Evolutionary conservation across 768 basidiomycete genomes (phyloP).

Genomic region (Russula emetica): DNA sequence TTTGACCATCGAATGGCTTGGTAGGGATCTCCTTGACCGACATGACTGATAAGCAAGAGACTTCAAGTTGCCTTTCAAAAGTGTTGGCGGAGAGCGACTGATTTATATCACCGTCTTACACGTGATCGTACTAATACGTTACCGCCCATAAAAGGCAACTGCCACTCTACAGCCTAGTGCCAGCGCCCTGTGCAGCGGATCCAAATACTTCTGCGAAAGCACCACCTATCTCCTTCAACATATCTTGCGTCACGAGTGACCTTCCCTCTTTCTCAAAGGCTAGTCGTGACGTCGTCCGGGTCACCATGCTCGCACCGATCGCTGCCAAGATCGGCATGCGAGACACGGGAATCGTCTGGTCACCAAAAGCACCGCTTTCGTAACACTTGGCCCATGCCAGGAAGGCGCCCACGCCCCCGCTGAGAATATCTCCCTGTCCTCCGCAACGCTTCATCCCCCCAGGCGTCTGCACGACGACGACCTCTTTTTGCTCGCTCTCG

Average conservation of each 20-base stretch:
- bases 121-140: constrained; percentile 16
- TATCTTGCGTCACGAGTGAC: constrained; percentile 60
- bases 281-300: constrained; percentile 71
- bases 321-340: constrained; percentile 81
- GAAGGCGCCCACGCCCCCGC: constrained; percentile 82
- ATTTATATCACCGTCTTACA: constrained; percentile 21
- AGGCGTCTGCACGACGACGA: constrained; percentile 56
- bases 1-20: constrained; percentile 89
- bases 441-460: constrained; percentile 93
- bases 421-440: constrained; percentile 93
- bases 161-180: constrained; percentile 35
- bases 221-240: constrained; percentile 48
- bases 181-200: constrained; percentile 30
- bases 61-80: neutral
- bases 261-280: constrained; percentile 77
- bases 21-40: constrained; percentile 67
- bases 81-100: neutral
- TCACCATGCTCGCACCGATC: constrained; percentile 82
- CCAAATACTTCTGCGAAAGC: constrained; percentile 74
- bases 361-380: constrained; percentile 75
- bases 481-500: constrained; percentile 42
- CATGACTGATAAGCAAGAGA: constrained; percentile 35
- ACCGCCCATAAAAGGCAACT: neutral
- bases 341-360: constrained; percentile 51
- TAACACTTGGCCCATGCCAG: constrained; percentile 96